Percentiles rank a stretch among this genome's conserved stretches.
phyloP scores from a whole-genome alignment of 805 yeast genomes.

The Kodamaea kaohsiungensis region DNA sequence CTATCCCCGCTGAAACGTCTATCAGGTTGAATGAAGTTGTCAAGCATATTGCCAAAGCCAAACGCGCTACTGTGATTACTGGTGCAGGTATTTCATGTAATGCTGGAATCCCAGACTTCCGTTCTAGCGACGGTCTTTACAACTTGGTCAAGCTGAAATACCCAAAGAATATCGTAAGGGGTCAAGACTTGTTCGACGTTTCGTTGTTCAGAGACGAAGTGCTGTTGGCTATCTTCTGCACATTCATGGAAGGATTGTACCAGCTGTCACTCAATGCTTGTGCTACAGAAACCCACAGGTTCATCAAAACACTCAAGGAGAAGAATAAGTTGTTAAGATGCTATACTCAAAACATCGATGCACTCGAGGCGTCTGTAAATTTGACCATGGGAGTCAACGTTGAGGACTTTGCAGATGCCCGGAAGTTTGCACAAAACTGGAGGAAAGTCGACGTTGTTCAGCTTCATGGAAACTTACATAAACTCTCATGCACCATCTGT shows the following conservation, averaged over 20 bases:
- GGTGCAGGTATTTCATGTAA: constrained; percentile 98
- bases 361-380: constrained; percentile 69
- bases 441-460: constrained; percentile 76
- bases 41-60: constrained; percentile 50
- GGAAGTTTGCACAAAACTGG: constrained; percentile 48
- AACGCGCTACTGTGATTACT: constrained; percentile 67
- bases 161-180: constrained; percentile 67
- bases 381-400: constrained; percentile 56
- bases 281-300: constrained; percentile 84
- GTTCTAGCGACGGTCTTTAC: constrained; percentile 83
- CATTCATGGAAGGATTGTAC: constrained; percentile 84
- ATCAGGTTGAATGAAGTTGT: constrained; percentile 41
- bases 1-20: constrained; percentile 13
- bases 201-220: constrained; percentile 70
- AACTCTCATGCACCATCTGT: constrained; percentile 76
- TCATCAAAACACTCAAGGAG: constrained; percentile 61
- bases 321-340: constrained; percentile 74
- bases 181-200: constrained; percentile 89
- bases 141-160: constrained; percentile 64
- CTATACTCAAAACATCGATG: constrained; percentile 95
- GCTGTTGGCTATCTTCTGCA: constrained; percentile 73
- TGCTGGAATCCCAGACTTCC: constrained; percentile 96
- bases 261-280: constrained; percentile 60
- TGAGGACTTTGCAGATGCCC: constrained; percentile 24
- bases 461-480: constrained; percentile 85